Evolutionary conservation across 257 asterid species (phyloP).

Genomic region (Striga asiatica): DNA sequence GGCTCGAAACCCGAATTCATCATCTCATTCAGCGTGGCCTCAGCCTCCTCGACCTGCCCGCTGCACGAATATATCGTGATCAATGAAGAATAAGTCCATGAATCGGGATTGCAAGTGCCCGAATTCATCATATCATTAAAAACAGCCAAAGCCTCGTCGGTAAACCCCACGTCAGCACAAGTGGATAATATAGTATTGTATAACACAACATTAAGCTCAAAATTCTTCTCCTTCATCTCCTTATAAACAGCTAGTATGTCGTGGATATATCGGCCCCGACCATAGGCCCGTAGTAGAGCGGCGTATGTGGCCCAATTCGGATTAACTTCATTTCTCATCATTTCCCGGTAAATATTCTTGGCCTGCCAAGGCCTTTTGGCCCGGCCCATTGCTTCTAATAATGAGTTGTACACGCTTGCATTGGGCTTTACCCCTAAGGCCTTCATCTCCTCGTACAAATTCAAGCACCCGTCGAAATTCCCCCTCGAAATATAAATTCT

Average conservation of each 20-base stretch:
- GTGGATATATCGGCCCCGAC: conserved; percentile 63
- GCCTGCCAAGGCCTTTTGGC: conserved; percentile 97
- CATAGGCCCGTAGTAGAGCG: conserved; percentile 57
- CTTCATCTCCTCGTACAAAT: conserved; percentile 89
- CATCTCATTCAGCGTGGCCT: conserved; percentile 59
- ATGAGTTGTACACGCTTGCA: conserved; percentile 50
- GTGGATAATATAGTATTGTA: conserved; percentile 68
- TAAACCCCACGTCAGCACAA: conserved; percentile 73
- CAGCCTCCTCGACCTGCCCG: conserved; percentile 76
- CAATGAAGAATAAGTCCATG: conserved; percentile 71
- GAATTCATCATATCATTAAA: conserved; percentile 63
- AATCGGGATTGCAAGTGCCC: conserved; percentile 51
- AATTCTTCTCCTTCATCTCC: conserved; percentile 79
- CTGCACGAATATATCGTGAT: conserved; percentile 66
- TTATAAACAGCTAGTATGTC: conserved; percentile 63
- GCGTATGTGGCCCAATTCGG: conserved; percentile 82
- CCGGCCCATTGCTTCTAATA: conserved; percentile 93
- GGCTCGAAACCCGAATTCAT: conserved; percentile 69
- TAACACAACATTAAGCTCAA: conserved; percentile 49
- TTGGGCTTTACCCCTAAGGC: conserved; percentile 55
- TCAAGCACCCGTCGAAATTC: conserved; percentile 87
- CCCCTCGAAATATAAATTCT: conserved; percentile 55
- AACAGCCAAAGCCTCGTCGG: conserved; percentile 67
- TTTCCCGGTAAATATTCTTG: conserved; percentile 52
- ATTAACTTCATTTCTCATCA: conserved; percentile 44